A percentile compares a stretch with the other conserved stretches of the same genome.
Conservation (phyloP, 116 monocot genomes). For the Papilionanthe hybrid region DNA sequence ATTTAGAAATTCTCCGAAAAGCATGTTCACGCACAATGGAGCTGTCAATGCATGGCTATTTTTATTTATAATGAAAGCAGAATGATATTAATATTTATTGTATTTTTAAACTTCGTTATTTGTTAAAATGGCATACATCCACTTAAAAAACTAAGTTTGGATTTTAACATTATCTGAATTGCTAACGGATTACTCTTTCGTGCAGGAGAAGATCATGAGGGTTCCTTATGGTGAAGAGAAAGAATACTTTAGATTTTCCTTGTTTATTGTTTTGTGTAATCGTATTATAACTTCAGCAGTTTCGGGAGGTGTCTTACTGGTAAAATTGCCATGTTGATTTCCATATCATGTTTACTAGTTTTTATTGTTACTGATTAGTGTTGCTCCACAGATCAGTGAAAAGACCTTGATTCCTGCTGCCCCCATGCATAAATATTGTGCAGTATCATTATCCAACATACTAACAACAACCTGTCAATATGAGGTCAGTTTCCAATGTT, state of each 20-base stretch:
- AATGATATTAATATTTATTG: not conserved
- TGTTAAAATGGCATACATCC: too few species aligned
- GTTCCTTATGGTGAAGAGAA: constrained; percentile 87
- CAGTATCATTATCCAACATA: constrained; percentile 87
- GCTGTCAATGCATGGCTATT: not conserved
- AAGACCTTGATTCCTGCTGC: constrained; percentile 81
- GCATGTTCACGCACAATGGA: not conserved
- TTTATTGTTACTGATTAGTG: not conserved
- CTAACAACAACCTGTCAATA: constrained; percentile 97
- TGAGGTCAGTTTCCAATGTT: constrained; percentile 45
- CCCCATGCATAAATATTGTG: constrained; percentile 78
- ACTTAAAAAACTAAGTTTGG: not conserved
- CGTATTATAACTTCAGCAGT: constrained; percentile 75
- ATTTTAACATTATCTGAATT: not conserved
- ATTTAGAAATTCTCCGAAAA: not conserved
- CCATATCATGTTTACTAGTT: not conserved
- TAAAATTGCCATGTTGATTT: constrained; percentile 19
- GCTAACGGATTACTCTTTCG: constrained; percentile 6
- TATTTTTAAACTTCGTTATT: not conserved
- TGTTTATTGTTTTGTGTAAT: constrained; percentile 97
- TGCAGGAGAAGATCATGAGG: constrained; percentile 97
- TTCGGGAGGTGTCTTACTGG: constrained; percentile 78
- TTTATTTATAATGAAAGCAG: not conserved
- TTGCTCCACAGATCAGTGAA: constrained; percentile 59
- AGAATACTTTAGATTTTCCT: constrained; percentile 79